phyloP scores from a whole-genome alignment of 169 alveolate species.

The Plasmodium gonderi region DNA sequence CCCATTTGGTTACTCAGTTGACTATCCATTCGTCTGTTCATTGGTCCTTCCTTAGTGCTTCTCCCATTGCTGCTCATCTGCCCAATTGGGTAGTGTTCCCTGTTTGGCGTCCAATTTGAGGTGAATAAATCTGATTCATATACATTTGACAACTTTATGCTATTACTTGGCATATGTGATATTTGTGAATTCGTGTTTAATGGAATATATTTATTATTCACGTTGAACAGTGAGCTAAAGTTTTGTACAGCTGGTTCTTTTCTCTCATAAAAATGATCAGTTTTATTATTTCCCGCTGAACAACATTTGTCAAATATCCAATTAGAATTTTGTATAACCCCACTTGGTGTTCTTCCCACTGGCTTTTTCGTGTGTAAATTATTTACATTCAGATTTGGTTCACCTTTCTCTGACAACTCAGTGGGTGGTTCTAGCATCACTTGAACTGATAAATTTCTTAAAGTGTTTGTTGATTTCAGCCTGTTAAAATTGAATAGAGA shows the following conservation, averaged over 20 bases:
- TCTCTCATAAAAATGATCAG: conserved; percentile 11
- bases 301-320: conserved; percentile 63
- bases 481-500: conserved; percentile 26
- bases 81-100: background rate
- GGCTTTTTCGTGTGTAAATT: conserved; percentile 18
- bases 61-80: background rate
- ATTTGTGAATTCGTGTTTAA: background rate
- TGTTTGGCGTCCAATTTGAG: background rate
- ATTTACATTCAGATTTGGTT: conserved; percentile 23
- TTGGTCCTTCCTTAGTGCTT: background rate
- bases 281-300: background rate
- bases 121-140: conserved; percentile 45
- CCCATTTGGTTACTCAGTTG: background rate
- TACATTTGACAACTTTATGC: conserved; percentile 36
- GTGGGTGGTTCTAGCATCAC: conserved; percentile 20
- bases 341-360: background rate
- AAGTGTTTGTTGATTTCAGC: conserved; percentile 1
- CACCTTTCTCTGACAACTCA: background rate
- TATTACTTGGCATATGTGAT: conserved; percentile 2
- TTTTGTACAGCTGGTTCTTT: conserved; percentile 47
- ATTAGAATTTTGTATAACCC: conserved; percentile 14
- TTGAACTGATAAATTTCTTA: conserved; percentile 55
- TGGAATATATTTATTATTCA: conserved; percentile 64
- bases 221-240: conserved; percentile 62
- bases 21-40: background rate